Percentiles rank a stretch among this genome's conserved stretches.
These are phyloP conservation scores for Chalciporus chontae DNA, from an alignment of 768 basidiomycete species.

Conservation along the genomic window DNA sequence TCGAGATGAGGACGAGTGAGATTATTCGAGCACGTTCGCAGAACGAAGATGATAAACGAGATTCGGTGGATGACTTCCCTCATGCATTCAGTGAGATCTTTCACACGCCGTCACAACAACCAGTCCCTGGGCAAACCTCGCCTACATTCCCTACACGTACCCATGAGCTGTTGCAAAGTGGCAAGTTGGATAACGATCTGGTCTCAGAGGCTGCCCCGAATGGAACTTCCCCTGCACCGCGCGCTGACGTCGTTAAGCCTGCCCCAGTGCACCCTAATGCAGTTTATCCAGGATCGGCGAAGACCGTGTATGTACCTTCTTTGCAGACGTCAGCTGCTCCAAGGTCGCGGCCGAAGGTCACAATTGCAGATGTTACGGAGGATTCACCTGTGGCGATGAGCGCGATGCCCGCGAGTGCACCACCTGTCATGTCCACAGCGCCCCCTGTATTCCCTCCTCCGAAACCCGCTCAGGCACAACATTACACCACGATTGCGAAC, in stretches of 20 bases:
- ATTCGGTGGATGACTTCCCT: constrained; percentile 3
- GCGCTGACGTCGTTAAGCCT: constrained; percentile 5
- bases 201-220: background rate
- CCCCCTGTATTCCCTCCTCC: constrained; percentile 2
- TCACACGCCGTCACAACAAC: constrained; percentile 14
- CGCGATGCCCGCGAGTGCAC: constrained; percentile 1
- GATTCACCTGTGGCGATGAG: constrained; percentile 16
- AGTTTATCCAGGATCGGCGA: constrained; percentile 12
- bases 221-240: background rate
- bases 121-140: background rate
- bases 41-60: constrained; percentile 1
- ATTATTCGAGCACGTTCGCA: constrained; percentile 23
- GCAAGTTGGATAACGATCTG: constrained; percentile 3
- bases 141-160: background rate
- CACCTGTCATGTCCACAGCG: constrained; percentile 3
- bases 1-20: constrained; percentile 25
- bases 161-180: constrained; percentile 7
- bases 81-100: constrained; percentile 24
- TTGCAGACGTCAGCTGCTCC: constrained; percentile 7
- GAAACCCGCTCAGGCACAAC: constrained; percentile 8
- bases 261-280: constrained; percentile 6
- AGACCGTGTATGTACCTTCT: constrained; percentile 4
- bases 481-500: constrained; percentile 4
- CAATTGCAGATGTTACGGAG: constrained; percentile 28
- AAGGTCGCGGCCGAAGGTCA: constrained; percentile 24